A percentile compares a stretch with the other conserved stretches of the same genome.
Evolutionary conservation across 306 rosid genomes (phyloP).

Genomic region (Dalbergia oliveri): DNA sequence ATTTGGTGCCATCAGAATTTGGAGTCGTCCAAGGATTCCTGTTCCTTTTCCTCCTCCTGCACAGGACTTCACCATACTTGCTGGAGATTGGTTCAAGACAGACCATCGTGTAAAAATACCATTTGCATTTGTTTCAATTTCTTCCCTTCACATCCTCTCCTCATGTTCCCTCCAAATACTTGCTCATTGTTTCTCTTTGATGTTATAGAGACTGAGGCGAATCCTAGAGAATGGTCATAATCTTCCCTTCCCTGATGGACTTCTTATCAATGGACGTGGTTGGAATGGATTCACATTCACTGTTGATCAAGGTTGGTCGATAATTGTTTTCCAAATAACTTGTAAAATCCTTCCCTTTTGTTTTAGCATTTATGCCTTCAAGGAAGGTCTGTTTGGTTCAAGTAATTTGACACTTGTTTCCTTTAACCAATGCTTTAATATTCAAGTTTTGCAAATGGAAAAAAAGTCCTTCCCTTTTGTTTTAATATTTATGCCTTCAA

Average conservation of each 20-base stretch:
- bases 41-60: slow-evolving; percentile 81
- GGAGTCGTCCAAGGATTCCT: slow-evolving; percentile 73
- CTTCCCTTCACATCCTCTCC: background rate
- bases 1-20: slow-evolving; percentile 70
- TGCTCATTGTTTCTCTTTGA: background rate
- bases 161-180: background rate
- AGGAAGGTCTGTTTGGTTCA: too few relatives aligned
- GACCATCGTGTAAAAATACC: slow-evolving; percentile 56
- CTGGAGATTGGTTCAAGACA: slow-evolving; percentile 79
- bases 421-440: too few relatives aligned
- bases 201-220: slow-evolving; percentile 57
- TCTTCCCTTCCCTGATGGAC: slow-evolving; percentile 73
- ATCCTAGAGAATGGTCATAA: slow-evolving; percentile 59
- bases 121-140: slow-evolving; percentile 5
- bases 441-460: too few relatives aligned
- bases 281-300: slow-evolving; percentile 74
- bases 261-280: slow-evolving; percentile 72
- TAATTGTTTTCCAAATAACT: background rate
- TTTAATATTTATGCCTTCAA: background rate
- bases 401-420: too few relatives aligned
- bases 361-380: background rate
- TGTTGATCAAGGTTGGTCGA: slow-evolving; percentile 63
- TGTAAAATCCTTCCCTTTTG: background rate
- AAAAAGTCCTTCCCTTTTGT: background rate
- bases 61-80: slow-evolving; percentile 66